Conservation (phyloP, 352 stramenopile genomes). For the Globisporangium parvum region DNA sequence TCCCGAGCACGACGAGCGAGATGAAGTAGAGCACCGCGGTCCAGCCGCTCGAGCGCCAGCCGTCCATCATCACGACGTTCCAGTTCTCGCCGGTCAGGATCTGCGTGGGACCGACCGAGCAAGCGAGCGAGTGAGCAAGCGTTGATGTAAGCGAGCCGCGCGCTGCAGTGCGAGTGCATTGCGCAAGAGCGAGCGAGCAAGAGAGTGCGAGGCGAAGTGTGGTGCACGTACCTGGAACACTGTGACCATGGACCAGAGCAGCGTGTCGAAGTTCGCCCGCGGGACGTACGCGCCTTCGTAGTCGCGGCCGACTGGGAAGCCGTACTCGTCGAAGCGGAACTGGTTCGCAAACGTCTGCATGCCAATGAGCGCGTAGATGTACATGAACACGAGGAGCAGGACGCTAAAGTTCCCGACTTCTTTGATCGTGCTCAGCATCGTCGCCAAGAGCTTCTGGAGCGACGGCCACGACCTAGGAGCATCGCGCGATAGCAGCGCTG, state of each 20-base stretch:
- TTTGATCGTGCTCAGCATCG: conserved; percentile 82
- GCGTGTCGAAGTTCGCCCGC: conserved; percentile 60
- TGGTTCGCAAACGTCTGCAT: conserved; percentile 92
- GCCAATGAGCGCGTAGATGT: conserved; percentile 90
- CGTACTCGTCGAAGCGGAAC: conserved; percentile 83
- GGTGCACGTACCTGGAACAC: conserved; percentile 46
- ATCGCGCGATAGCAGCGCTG: conserved; percentile 14
- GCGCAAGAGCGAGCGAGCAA: conserved; percentile 5
- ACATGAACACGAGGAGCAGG: conserved; percentile 91
- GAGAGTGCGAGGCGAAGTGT: neutral
- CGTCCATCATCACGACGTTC: conserved; percentile 89
- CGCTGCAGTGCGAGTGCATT: neutral
- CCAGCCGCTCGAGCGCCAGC: conserved; percentile 63
- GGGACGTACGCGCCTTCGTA: conserved; percentile 30
- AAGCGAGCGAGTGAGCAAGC: conserved; percentile 3
- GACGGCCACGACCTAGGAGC: conserved; percentile 78
- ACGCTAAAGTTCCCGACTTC: conserved; percentile 91
- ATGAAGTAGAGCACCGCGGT: conserved; percentile 71
- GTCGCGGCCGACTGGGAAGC: conserved; percentile 29
- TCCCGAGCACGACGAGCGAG: conserved; percentile 78
- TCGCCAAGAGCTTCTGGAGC: conserved; percentile 88
- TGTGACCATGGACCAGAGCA: conserved; percentile 62
- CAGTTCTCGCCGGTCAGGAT: conserved; percentile 92
- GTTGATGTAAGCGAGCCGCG: too few relatives aligned
- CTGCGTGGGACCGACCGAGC: too few relatives aligned